Conservation (phyloP, 1,139 yeast species). For the Suhomyces wounanorum region DNA sequence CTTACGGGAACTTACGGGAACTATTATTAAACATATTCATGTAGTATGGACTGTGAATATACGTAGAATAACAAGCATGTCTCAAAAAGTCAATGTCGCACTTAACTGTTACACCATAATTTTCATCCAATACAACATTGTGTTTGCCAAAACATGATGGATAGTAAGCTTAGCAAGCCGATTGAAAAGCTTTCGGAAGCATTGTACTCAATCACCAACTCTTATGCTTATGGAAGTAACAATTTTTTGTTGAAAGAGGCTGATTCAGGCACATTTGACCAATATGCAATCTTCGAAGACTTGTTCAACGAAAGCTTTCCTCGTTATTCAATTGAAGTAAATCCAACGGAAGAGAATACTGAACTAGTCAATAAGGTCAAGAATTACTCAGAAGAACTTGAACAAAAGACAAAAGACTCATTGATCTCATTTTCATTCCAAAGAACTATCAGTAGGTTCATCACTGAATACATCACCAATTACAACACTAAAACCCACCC, state of each 20-base stretch:
- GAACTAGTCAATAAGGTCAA: conserved; percentile 15
- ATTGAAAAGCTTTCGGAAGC: conserved; percentile 9
- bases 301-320: conserved; percentile 4
- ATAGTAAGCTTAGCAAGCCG: conserved; percentile 9
- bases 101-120: background rate
- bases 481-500: background rate
- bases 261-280: conserved; percentile 3
- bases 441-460: conserved; percentile 13
- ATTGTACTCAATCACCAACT: background rate
- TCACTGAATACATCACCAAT: conserved; percentile 9
- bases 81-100: background rate
- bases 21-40: no score
- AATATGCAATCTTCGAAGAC: conserved; percentile 7
- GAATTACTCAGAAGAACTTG: conserved; percentile 23
- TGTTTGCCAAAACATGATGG: background rate
- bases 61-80: background rate
- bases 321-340: conserved; percentile 11
- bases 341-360: conserved; percentile 4
- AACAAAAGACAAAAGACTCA: conserved; percentile 21
- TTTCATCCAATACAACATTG: background rate
- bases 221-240: background rate
- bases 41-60: background rate
- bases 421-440: conserved; percentile 25
- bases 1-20: no score
- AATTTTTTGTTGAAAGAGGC: conserved; percentile 5